A percentile compares a stretch with the other conserved stretches of the same genome.
phyloP scores from a whole-genome alignment of 805 yeast species.

The Candida ipomoeae region DNA sequence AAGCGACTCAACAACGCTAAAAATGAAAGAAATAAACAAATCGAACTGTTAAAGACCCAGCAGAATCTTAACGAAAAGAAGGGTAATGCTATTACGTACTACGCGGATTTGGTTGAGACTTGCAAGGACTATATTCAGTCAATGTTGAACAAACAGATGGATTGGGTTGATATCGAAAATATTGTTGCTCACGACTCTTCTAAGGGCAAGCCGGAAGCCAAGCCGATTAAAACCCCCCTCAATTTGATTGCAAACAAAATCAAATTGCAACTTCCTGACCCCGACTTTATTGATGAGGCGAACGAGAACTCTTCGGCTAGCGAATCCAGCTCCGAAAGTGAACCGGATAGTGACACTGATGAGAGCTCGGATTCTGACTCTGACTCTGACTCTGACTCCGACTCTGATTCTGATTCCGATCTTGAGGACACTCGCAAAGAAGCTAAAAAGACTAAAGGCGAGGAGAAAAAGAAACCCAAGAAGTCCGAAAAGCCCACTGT shows the following conservation, averaged over 20 bases:
- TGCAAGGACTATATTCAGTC: constrained; percentile 65
- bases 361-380: constrained; percentile 28
- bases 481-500: constrained; percentile 22
- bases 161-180: constrained; percentile 86
- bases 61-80: constrained; percentile 61
- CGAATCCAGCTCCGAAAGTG: constrained; percentile 28
- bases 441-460: constrained; percentile 11
- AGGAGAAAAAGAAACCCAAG: constrained; percentile 10
- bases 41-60: constrained; percentile 58
- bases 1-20: constrained; percentile 72
- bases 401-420: constrained; percentile 26
- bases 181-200: constrained; percentile 65
- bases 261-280: constrained; percentile 49
- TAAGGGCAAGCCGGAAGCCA: constrained; percentile 62
- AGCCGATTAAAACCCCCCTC: constrained; percentile 59
- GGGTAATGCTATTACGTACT: constrained; percentile 68
- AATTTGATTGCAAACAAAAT: constrained; percentile 67
- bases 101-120: constrained; percentile 67
- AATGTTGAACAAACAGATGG: constrained; percentile 79
- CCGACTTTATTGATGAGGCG: constrained; percentile 29
- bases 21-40: constrained; percentile 64
- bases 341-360: constrained; percentile 33
- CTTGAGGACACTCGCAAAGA: constrained; percentile 13
- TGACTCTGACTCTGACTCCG: constrained; percentile 26
- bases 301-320: constrained; percentile 24